A percentile compares a stretch with the other conserved stretches of the same genome.
Evolutionary conservation across 495 filamentous ascomycete species (phyloP).

Genomic region (Daldinia bambusicola): DNA sequence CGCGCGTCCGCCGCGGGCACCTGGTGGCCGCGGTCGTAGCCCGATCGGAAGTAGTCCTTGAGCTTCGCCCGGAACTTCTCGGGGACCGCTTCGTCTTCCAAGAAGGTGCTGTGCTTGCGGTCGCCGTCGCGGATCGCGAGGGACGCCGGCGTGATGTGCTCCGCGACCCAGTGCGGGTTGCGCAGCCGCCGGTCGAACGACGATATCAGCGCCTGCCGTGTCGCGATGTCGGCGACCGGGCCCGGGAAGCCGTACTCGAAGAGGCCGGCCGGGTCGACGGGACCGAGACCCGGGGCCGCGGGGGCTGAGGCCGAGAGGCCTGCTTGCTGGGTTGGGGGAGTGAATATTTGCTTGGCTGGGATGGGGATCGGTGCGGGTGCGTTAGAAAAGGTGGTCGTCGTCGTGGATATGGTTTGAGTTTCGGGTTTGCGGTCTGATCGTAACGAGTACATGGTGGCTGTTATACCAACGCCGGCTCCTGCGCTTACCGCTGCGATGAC

Average conservation of each 20-base stretch:
- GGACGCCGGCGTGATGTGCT: slow-evolving; percentile 95
- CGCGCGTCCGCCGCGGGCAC: slow-evolving; percentile 97
- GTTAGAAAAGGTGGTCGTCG: slow-evolving; percentile 53
- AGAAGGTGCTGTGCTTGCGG: slow-evolving; percentile 82
- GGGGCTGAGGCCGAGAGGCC: slow-evolving; percentile 47
- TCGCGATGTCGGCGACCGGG: slow-evolving; percentile 83
- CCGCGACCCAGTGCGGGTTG: slow-evolving; percentile 94
- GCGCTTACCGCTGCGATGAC: slow-evolving; percentile 90
- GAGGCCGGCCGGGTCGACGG: slow-evolving; percentile 86
- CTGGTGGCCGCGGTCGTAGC: slow-evolving; percentile 97
- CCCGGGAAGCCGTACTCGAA: slow-evolving; percentile 98
- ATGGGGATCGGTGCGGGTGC: slow-evolving; percentile 55
- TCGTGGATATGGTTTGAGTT: slow-evolving; percentile 57
- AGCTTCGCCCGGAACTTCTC: slow-evolving; percentile 88
- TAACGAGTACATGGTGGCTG: slow-evolving; percentile 76
- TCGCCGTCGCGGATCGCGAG: slow-evolving; percentile 79
- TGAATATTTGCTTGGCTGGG: slow-evolving; percentile 56
- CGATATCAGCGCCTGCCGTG: slow-evolving; percentile 77
- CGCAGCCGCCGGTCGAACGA: slow-evolving; percentile 90
- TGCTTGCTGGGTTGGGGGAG: slow-evolving; percentile 47
- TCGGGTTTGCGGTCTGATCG: slow-evolving; percentile 61
- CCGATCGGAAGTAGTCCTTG: slow-evolving; percentile 90
- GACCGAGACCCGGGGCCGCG: slow-evolving; percentile 50
- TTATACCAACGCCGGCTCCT: slow-evolving; percentile 85
- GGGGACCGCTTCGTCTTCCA: slow-evolving; percentile 83